A percentile compares a stretch with the other conserved stretches of the same genome.
Conservation (phyloP, 2,329 filamentous ascomycete genomes). For the Coniochaeta ligniaria region DNA sequence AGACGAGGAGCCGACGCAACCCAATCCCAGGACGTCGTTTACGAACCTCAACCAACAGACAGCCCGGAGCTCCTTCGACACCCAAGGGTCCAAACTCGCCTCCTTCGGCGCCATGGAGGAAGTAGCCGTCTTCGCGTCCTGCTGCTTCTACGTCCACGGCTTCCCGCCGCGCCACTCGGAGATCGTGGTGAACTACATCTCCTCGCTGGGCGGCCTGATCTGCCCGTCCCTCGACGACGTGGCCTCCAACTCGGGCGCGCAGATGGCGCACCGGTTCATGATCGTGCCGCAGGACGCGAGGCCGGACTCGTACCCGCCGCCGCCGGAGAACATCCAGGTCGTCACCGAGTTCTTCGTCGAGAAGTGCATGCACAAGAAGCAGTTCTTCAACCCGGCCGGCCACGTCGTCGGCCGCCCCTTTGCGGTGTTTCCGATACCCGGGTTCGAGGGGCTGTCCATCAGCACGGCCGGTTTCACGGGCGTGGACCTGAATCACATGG, state of each 20-base stretch:
- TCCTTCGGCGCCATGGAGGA: slow-evolving; percentile 17
- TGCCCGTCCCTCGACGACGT: slow-evolving; percentile 34
- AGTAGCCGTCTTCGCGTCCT: slow-evolving; percentile 44
- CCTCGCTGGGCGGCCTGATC: slow-evolving; percentile 38
- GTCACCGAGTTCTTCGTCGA: slow-evolving; percentile 95
- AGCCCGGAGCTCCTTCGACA: slow-evolving; percentile 7
- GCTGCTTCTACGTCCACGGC: slow-evolving; percentile 53
- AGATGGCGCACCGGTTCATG: slow-evolving; percentile 35
- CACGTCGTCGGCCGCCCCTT: slow-evolving; percentile 76
- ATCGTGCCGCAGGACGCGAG: slow-evolving; percentile 47
- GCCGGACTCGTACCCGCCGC: slow-evolving; percentile 33
- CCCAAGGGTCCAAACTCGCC: slow-evolving; percentile 13
- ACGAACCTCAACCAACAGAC: not conserved
- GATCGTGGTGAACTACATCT: slow-evolving; percentile 38
- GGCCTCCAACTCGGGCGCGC: slow-evolving; percentile 19
- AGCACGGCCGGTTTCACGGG: slow-evolving; percentile 78
- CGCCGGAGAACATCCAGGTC: slow-evolving; percentile 34
- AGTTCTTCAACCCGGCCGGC: slow-evolving; percentile 58
- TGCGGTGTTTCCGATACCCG: slow-evolving; percentile 58
- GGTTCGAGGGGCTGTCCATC: slow-evolving; percentile 63
- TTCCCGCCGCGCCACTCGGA: slow-evolving; percentile 47
- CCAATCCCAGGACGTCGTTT: not conserved
- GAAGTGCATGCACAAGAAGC: slow-evolving; percentile 72
- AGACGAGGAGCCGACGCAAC: slow-evolving; percentile 2
- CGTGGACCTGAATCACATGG: slow-evolving; percentile 79